Evolutionary conservation across 1,284 basidiomycete species (phyloP), one percentile per base, ranked within the genome.

Genomic region (Macrocystidia cucumis): DNA sequence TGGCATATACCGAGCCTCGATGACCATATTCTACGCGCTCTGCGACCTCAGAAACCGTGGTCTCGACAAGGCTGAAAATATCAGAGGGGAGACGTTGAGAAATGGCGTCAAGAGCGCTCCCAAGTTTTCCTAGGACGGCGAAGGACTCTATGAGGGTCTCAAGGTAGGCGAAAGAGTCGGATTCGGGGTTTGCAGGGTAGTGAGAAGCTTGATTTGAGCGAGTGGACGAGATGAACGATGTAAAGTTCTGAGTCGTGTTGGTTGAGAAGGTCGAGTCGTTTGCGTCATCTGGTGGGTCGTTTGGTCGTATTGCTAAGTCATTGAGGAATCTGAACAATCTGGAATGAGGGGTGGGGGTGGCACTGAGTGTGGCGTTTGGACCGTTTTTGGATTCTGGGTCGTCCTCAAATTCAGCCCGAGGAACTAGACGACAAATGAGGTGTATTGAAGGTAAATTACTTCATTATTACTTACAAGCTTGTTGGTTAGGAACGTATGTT

Each of bases 71-170:
- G 9, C 77, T 61, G 54, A 84, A 95, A 16, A 98, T 74, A 59
- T 99, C 96, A 32, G 75, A 67, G 1, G 87, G 76, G 4, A 96
- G 65, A 24, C 93, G 74, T 58, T 98, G 93, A 1, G 79, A 69
- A 21, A 98, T 67, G 26, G 74, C 74, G 50, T 99, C 96, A 18
- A 98, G 65, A 4, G 82, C 91, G 33, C 69, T 75, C 2, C 90
- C 89, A 1, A 98, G 70, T 55, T 89, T 89, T 9, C 93, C 95
- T 5, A 99, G 68, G 2, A 91, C 82, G 7, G 91, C 85, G 7
- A 98, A 69, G 7, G 91, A 87, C 57, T 99, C 96, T 13, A 98
- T 67, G 2, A 99, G 68, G 12, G 82, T 90, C 60, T 98, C 96
- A 46, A 98, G 84, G 56, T 98, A 98, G 3, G 78, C 62, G 59